Percentiles rank a stretch among this genome's conserved stretches.
These are phyloP conservation scores for Aspergillus incahuasiensis DNA, from an alignment of 495 filamentous ascomycete species.

Conservation along the genomic window DNA sequence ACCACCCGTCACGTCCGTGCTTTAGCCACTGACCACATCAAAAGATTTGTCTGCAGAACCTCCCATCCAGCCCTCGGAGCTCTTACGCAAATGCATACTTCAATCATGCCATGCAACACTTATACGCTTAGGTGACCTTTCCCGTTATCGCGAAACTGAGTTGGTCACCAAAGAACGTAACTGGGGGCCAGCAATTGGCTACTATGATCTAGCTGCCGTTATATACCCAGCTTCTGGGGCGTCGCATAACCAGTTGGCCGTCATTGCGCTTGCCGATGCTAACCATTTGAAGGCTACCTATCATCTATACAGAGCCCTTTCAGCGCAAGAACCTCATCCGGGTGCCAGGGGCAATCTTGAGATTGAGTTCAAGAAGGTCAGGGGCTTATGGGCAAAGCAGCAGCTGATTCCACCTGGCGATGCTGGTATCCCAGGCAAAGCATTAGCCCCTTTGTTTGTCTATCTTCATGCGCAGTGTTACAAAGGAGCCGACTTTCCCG, in stretches of 20 bases:
- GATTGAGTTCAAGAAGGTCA: slow-evolving; percentile 71
- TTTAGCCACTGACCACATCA: slow-evolving; percentile 27
- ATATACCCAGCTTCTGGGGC: slow-evolving; percentile 74
- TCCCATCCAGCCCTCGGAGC: slow-evolving; percentile 37
- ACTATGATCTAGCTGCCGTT: slow-evolving; percentile 76
- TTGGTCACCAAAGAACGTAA: slow-evolving; percentile 59
- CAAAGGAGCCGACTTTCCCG: slow-evolving; percentile 61
- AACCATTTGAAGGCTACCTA: slow-evolving; percentile 82
- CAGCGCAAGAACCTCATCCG: slow-evolving; percentile 66
- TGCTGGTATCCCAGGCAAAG: slow-evolving; percentile 44
- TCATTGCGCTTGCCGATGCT: slow-evolving; percentile 69
- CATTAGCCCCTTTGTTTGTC: slow-evolving; percentile 75
- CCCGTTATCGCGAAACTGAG: slow-evolving; percentile 80
- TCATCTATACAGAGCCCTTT: slow-evolving; percentile 79
- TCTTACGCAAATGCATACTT: slow-evolving; percentile 54
- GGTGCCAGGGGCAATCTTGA: slow-evolving; percentile 70
- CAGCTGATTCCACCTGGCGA: slow-evolving; percentile 52
- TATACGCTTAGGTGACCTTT: slow-evolving; percentile 84
- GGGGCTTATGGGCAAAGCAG: slow-evolving; percentile 54
- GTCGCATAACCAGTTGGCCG: slow-evolving; percentile 83
- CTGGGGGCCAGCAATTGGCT: slow-evolving; percentile 76
- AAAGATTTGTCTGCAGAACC: slow-evolving; percentile 35
- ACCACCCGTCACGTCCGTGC: background rate
- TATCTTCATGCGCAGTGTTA: slow-evolving; percentile 83
- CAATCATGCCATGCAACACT: slow-evolving; percentile 78